Base-by-base conservation (phyloP, 176 grass and related monocot genomes). In the Carex littledalei region DNA sequence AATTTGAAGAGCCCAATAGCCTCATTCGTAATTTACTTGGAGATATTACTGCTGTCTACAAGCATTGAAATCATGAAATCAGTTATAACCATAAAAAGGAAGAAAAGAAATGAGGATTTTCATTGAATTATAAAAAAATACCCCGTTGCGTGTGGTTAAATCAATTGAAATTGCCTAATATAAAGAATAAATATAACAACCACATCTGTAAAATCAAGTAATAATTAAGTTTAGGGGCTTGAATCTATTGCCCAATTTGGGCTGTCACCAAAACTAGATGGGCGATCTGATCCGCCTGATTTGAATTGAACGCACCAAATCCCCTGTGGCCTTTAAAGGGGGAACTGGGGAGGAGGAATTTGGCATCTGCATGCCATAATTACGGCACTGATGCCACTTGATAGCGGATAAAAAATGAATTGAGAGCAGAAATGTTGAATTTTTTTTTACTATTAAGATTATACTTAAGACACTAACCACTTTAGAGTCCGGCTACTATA, bases 21-120 rank as follows among this genome's bases (percentile, higher is more conserved):
- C 89, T 99, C 90, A 94, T 94, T 85, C 90, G 89, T 26, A 94
- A 87, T 84, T 95, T 99, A 26, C 91, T 90, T 1, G 93, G 96
- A 67, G 96, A 95, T 49, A 99, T 85, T 1, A 89, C 84, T 10
- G 88, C 90, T 82, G 88, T 91, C 96, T 95, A 60, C 61, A 84
- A 47, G 41, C 20, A 87, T 41, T 20, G 12, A 50, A 50, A 84
- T 43, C 60, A 12, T 65, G 53, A 74, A 69, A 78, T 56, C 12
- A 56, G 74, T 43, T 5, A 45, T 20, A 45, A 21, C 26, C 61
- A 72, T 35, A 81, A 3, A 15, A 17, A 21, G 34, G 4, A 5
- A 71, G 35, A 16, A 73, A 22, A 10, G 6, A 66, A 12, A 75
- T 62, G 16, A 55, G 22, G 63, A 21, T 21, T 24, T 76, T 29